Percentiles rank a stretch among this genome's conserved stretches.
Evolutionary conservation across 345 rosid genomes (phyloP).

Genomic region (Syzygium grande): DNA sequence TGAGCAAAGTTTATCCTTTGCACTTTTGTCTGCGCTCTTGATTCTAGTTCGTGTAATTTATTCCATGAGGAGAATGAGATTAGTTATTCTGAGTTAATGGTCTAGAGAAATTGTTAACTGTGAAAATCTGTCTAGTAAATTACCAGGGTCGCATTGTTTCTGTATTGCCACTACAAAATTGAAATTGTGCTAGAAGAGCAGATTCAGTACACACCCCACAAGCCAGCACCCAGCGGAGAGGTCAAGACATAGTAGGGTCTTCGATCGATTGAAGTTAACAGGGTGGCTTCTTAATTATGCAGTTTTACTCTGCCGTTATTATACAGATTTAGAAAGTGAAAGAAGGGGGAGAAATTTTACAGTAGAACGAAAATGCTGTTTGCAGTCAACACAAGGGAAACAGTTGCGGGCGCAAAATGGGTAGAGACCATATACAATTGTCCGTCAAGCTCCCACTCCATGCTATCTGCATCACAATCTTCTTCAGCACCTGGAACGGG

Average conservation of each 20-base stretch:
- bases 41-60: background rate
- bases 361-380: background rate
- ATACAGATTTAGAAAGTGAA: background rate
- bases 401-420: slow-evolving; percentile 61
- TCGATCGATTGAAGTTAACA: background rate
- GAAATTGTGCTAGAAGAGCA: background rate
- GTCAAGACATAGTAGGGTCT: background rate
- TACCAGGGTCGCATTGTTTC: background rate
- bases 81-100: background rate
- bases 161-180: background rate
- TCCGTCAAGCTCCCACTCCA: slow-evolving; percentile 30
- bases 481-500: slow-evolving; percentile 48
- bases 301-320: background rate
- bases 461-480: slow-evolving; percentile 47
- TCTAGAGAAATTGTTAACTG: background rate
- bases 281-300: background rate
- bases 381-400: slow-evolving; percentile 59
- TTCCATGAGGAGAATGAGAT: background rate
- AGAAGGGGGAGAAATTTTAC: background rate
- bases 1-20: background rate
- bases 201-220: background rate
- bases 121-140: background rate
- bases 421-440: slow-evolving; percentile 44
- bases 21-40: background rate
- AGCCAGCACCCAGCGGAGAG: background rate